Percentiles rank a stretch among this genome's conserved stretches.
Conservation (phyloP, 2,329 filamentous ascomycete genomes). For the Alternaria solani region DNA sequence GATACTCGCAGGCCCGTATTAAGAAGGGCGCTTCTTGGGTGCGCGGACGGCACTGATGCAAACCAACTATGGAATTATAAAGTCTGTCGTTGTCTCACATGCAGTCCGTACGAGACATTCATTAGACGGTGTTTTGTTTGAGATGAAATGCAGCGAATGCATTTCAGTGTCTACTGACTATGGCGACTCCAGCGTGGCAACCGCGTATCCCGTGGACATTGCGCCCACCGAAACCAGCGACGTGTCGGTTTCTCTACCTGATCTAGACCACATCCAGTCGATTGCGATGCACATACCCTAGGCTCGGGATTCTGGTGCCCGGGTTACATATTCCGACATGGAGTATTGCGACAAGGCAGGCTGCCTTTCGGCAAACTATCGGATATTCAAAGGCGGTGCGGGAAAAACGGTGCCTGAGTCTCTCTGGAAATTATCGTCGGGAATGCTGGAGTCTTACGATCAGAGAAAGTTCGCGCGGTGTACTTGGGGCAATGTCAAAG, state of each 20-base stretch:
- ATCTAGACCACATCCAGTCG: slow-evolving; percentile 9
- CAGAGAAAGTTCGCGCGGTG: neutral
- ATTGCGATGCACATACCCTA: slow-evolving; percentile 18
- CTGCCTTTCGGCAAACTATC: slow-evolving; percentile 58
- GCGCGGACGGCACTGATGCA: neutral
- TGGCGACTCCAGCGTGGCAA: slow-evolving; percentile 18
- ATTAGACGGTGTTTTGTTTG: neutral
- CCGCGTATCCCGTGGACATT: slow-evolving; percentile 18
- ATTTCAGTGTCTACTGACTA: neutral
- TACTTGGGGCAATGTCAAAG: neutral
- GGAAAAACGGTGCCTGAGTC: slow-evolving; percentile 55
- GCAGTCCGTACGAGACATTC: too few species aligned
- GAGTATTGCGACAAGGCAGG: slow-evolving; percentile 14
- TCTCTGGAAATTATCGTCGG: slow-evolving; percentile 43
- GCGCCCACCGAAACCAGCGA: slow-evolving; percentile 21
- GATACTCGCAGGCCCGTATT: neutral
- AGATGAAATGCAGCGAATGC: neutral
- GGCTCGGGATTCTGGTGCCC: slow-evolving; percentile 21
- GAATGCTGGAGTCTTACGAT: neutral
- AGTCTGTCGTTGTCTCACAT: too few species aligned
- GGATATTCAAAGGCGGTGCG: slow-evolving; percentile 62
- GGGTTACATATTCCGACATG: slow-evolving; percentile 25
- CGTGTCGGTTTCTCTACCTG: slow-evolving; percentile 12
- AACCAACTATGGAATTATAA: too few species aligned
- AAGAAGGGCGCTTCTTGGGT: neutral